Conservation (phyloP, 192 early-diverging fungal species). For the Piromyces sp. region DNA sequence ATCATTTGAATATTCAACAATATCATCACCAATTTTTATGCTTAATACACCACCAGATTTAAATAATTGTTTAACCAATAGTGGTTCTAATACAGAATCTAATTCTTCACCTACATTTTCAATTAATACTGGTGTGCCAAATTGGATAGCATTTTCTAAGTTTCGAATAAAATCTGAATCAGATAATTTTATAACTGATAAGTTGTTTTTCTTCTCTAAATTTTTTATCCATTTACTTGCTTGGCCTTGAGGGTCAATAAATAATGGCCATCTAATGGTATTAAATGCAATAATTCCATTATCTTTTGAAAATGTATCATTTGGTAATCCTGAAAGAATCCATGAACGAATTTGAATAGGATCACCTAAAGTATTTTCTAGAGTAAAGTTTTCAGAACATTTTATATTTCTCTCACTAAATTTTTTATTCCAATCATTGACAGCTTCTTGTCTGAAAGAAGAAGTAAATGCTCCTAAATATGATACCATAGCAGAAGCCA, state of each 20-base stretch:
- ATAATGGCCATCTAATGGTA: constrained; percentile 37
- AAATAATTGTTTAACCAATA: constrained; percentile 44
- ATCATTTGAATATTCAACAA: constrained; percentile 40
- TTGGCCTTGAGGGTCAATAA: constrained; percentile 44
- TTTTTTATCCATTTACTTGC: constrained; percentile 52
- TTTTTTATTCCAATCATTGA: constrained; percentile 25
- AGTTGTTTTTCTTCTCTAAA: constrained; percentile 33
- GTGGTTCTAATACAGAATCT: constrained; percentile 39
- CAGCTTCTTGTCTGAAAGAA: constrained; percentile 22
- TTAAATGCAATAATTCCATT: constrained; percentile 40
- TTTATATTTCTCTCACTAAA: constrained; percentile 22
- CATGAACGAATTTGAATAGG: constrained; percentile 37
- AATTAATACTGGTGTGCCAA: constrained; percentile 35
- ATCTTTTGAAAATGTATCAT: constrained; percentile 36
- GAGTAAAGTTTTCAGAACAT: constrained; percentile 26
- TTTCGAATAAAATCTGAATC: constrained; percentile 37
- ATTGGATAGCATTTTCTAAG: constrained; percentile 42
- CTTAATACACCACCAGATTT: constrained; percentile 45
- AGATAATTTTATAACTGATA: constrained; percentile 38
- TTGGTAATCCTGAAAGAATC: constrained; percentile 37
- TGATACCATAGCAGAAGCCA: constrained; percentile 36
- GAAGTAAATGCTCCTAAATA: constrained; percentile 42
- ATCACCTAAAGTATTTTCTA: constrained; percentile 29
- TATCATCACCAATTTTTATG: constrained; percentile 30
- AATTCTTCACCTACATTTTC: constrained; percentile 46